These are phyloP conservation scores for Podospora didyma DNA, from an alignment of 495 filamentous ascomycete genomes.

Conservation along the genomic window DNA sequence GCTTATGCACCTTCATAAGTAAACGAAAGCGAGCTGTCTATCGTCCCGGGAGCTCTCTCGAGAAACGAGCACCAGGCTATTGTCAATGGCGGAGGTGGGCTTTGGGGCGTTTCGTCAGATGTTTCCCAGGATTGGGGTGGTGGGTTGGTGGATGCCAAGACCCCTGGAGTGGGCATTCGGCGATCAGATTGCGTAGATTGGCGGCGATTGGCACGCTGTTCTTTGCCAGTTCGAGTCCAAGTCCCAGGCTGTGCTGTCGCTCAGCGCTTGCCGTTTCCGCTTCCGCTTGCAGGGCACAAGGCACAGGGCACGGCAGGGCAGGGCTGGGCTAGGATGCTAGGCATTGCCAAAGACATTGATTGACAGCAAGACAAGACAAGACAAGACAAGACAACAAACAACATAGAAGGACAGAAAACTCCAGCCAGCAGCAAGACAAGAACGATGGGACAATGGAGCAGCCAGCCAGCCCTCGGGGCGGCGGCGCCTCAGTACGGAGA, in stretches of 20 bases:
- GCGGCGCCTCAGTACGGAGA: too few species aligned
- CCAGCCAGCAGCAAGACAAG: too few species aligned
- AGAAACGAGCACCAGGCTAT: not conserved
- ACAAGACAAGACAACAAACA: not conserved
- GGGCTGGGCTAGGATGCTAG: not conserved
- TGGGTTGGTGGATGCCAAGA: conserved; percentile 5
- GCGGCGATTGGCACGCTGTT: not conserved
- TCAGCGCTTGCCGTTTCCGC: not conserved
- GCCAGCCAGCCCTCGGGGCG: too few species aligned
- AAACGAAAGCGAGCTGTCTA: too few species aligned
- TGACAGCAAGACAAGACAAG: not conserved
- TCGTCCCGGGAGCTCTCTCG: too few species aligned
- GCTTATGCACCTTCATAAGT: too few species aligned
- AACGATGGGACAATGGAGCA: too few species aligned
- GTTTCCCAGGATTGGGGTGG: conserved; percentile 4
- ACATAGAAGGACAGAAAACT: too few species aligned
- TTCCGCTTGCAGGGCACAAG: not conserved
- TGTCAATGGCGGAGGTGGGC: not conserved
- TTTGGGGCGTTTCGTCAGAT: conserved; percentile 16
- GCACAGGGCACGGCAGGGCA: not conserved
- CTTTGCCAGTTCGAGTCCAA: not conserved
- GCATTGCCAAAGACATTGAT: not conserved
- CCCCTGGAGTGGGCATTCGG: not conserved
- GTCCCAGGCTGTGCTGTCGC: not conserved
- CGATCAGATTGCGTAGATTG: not conserved